phyloP scores from a whole-genome alignment of 441 rosid genomes.

The Croton setiger region DNA sequence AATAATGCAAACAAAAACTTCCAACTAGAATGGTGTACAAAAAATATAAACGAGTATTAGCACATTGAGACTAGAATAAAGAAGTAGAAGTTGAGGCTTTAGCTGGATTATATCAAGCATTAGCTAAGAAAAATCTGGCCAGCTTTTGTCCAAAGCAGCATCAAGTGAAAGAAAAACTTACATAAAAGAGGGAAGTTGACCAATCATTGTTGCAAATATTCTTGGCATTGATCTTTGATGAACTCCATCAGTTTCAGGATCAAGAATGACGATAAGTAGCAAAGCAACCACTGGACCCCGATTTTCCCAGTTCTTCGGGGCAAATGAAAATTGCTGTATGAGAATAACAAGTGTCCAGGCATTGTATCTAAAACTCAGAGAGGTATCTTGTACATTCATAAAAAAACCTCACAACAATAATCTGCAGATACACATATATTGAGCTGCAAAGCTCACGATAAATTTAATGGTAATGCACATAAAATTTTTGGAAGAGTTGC shows the following conservation, averaged over 20 bases:
- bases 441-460: background rate
- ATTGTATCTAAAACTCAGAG: slow-evolving; percentile 2
- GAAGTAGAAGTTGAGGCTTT: background rate
- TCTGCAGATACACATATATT: background rate
- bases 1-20: background rate
- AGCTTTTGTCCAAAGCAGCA: background rate
- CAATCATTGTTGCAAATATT: background rate
- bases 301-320: background rate
- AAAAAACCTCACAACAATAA: too few relatives aligned
- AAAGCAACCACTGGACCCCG: background rate
- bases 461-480: background rate
- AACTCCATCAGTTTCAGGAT: background rate
- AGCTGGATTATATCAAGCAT: background rate
- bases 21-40: background rate
- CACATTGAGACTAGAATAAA: background rate
- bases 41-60: background rate
- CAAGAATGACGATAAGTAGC: background rate
- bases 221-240: background rate
- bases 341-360: background rate
- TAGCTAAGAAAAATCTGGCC: background rate
- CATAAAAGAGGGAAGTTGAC: too few relatives aligned
- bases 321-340: too few relatives aligned
- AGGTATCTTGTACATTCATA: background rate
- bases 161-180: slow-evolving; percentile 4
- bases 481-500: slow-evolving; percentile 2